Evolutionary conservation across 495 filamentous ascomycete genomes (phyloP).

Genomic region (Neurospora sp.): DNA sequence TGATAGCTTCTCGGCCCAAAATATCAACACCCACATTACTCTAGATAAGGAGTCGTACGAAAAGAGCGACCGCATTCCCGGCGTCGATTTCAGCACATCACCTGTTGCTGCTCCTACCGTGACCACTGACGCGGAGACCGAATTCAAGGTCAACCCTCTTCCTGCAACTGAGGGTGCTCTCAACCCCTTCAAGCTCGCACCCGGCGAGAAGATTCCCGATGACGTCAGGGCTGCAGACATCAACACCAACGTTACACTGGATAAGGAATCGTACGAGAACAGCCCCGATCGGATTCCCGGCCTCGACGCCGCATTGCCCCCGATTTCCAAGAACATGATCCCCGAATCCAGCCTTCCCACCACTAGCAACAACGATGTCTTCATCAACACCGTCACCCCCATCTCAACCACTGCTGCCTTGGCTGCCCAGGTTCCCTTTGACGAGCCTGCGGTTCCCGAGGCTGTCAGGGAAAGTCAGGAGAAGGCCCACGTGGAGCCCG

Average conservation of each 20-base stretch:
- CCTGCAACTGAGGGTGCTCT: slow-evolving; percentile 68
- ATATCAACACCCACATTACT: slow-evolving; percentile 46
- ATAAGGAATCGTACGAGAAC: slow-evolving; percentile 77
- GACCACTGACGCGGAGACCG: neutral
- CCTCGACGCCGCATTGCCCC: slow-evolving; percentile 49
- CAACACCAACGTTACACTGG: slow-evolving; percentile 56
- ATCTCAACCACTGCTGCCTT: slow-evolving; percentile 63
- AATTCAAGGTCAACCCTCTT: slow-evolving; percentile 59
- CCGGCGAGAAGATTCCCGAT: slow-evolving; percentile 72
- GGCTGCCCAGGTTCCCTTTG: slow-evolving; percentile 48
- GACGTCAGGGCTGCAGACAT: slow-evolving; percentile 43
- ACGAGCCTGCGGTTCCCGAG: slow-evolving; percentile 57
- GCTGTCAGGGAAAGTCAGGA: slow-evolving; percentile 59
- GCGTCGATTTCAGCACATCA: slow-evolving; percentile 19
- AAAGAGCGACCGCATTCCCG: slow-evolving; percentile 45
- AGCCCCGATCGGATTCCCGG: slow-evolving; percentile 46
- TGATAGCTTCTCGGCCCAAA: slow-evolving; percentile 40
- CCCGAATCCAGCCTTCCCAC: slow-evolving; percentile 83
- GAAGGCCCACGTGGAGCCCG: slow-evolving; percentile 45
- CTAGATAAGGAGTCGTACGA: slow-evolving; percentile 73
- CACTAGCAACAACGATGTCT: slow-evolving; percentile 36
- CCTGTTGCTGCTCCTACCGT: neutral
- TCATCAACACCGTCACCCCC: slow-evolving; percentile 59
- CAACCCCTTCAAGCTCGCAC: slow-evolving; percentile 68
- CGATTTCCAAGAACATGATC: slow-evolving; percentile 56